These are phyloP conservation scores for Adansonia gregorii DNA, from an alignment of 441 rosid genomes.

Conservation along the genomic window DNA sequence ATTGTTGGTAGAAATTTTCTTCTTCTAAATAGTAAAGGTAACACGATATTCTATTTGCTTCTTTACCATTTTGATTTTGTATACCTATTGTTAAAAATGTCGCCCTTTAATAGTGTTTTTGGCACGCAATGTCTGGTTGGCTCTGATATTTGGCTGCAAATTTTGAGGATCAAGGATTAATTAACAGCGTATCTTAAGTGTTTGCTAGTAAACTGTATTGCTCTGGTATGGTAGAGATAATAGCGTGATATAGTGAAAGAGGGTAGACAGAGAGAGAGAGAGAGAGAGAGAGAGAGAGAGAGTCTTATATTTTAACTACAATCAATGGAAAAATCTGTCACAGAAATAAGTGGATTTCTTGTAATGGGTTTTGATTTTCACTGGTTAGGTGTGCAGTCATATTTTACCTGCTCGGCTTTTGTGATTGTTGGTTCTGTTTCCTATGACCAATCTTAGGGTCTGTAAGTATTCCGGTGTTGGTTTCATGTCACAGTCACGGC, in stretches of 20 bases:
- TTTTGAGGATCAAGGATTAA: background rate
- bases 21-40: background rate
- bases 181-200: background rate
- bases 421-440: conserved; percentile 11
- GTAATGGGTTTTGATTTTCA: background rate
- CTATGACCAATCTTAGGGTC: background rate
- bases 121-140: background rate
- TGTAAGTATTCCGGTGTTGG: background rate
- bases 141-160: background rate
- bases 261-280: background rate
- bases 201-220: background rate
- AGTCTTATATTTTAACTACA: background rate
- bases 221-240: background rate
- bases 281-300: conserved; percentile 3
- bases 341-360: background rate
- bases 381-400: background rate
- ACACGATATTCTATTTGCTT: background rate
- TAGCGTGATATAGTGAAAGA: background rate
- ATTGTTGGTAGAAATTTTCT: background rate
- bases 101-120: background rate
- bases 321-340: background rate
- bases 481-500: background rate
- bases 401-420: background rate
- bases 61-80: background rate
- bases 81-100: background rate